Conservation (phyloP, 257 asterid species). For the Rubia yunnanensis region DNA sequence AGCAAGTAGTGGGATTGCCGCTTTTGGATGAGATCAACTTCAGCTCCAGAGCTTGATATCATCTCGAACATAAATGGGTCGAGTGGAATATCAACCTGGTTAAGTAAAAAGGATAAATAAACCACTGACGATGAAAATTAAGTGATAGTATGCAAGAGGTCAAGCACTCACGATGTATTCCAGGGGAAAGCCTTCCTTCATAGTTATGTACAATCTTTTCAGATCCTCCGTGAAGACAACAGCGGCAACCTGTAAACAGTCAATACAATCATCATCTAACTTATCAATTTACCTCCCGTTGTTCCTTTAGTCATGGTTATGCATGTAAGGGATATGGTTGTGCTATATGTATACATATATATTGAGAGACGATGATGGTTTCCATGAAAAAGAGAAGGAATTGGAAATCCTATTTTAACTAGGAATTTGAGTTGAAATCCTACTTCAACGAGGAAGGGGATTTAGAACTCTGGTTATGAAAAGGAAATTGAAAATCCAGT, state of each 20-base stretch:
- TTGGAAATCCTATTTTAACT: too few species aligned
- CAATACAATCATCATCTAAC: neutral
- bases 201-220: constrained; percentile 78
- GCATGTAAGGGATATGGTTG: too few species aligned
- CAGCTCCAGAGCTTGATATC: constrained; percentile 81
- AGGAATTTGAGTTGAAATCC: too few species aligned
- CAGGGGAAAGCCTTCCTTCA: constrained; percentile 97
- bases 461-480: too few species aligned
- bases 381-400: too few species aligned
- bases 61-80: constrained; percentile 95
- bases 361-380: too few species aligned
- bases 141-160: constrained; percentile 9
- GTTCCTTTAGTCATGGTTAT: too few species aligned
- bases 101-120: constrained; percentile 17
- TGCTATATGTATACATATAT: too few species aligned
- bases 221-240: constrained; percentile 95
- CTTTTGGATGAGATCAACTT: constrained; percentile 91
- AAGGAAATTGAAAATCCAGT: too few species aligned
- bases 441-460: too few species aligned
- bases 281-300: neutral
- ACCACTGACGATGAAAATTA: constrained; percentile 13
- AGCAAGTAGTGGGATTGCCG: constrained; percentile 79
- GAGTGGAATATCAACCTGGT: constrained; percentile 92
- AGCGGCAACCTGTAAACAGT: constrained; percentile 67
- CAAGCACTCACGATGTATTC: constrained; percentile 72